Evolutionary conservation across 306 rosid genomes (phyloP), one percentile per base, ranked within the genome.

Genomic region (Comarum palustre): DNA sequence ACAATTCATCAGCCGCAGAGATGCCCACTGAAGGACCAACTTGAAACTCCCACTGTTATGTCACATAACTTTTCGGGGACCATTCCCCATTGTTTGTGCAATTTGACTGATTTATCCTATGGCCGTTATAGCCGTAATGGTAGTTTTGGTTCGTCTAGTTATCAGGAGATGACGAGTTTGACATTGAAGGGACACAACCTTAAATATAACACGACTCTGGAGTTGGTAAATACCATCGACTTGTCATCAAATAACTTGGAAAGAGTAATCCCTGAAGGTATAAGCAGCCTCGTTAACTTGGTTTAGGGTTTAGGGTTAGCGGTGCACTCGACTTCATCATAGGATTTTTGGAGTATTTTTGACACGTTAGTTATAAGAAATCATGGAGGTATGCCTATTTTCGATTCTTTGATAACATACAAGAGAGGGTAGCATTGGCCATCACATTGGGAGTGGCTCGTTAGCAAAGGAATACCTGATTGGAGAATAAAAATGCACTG

Each of bases 31-130:
- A 39, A 7, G 98, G 98, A 74, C 98, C 98, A 79, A 93, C 98
- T 93, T 93, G 98, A 66, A 86, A 93, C 58, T 93, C 98, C 98
- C 98, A 93, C 93, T 94, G 15, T 15, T n/a, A n/a, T n/a, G n/a
- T n/a, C n/a, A n/a, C n/a, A n/a, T n/a, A n/a, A n/a, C n/a, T n/a
- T n/a, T n/a, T n/a, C n/a, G n/a, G n/a, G n/a, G n/a, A n/a, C n/a
- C n/a, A n/a, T n/a, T n/a, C n/a, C n/a, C n/a, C n/a, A n/a, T n/a
- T n/a, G n/a, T n/a, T n/a, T n/a, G n/a, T n/a, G n/a, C n/a, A n/a
- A n/a, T n/a, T n/a, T n/a, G n/a, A n/a, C n/a, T n/a, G n/a, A n/a
- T n/a, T n/a, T n/a, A n/a, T n/a, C n/a, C n/a, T n/a, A n/a, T n/a
- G n/a, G n/a, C n/a, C n/a, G n/a, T n/a, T n/a, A n/a, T n/a, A n/a